Evolutionary conservation across 2,329 filamentous ascomycete genomes (phyloP), one percentile per base, ranked within the genome.

Genomic region (Huntiella abstrusa): DNA sequence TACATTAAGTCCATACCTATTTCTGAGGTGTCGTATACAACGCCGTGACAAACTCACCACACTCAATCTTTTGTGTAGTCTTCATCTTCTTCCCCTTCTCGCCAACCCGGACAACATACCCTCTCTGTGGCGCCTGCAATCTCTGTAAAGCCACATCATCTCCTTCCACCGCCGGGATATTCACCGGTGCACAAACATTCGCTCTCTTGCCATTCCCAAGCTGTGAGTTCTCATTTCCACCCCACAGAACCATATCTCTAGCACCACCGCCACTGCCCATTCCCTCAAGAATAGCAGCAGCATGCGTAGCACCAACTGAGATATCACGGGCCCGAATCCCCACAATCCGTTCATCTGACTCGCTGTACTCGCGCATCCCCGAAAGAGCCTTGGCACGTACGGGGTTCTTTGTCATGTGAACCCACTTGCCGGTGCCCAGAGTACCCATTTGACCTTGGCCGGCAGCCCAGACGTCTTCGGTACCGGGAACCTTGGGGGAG

Each of bases 141-240:
- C 87, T 68, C 58, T 86, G 75, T 55, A 77, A 70, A 53, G 84
- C 80, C 58, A 54, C 46, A 3, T 57, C 58, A 10, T 71, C 71
- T 10, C 67, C 62, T 51, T 93, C 85, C 37, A 88, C 61, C 11
- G 84, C 80, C 32, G 76, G 74, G 45, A 95, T 85, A 57, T 94
- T 88, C 1, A 70, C 69, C 1, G 91, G 91, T 10, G 71, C 69
- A 45, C 75, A 73, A 7, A 82, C 58, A 57, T 96, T 96, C 56
- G 75, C 91, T 51, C 88, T 68, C 66, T 82, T 92, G 22, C 91
- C 87, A 1, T 82, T 95, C 10, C 91, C 91, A 19, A 98, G 73
- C 62, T 98, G 91, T 60, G 82, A 95, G 58, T 80, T 75, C 64
- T 96, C 87, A 56, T 96, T 98, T 45, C 85, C 85, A 51, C 91